These are phyloP conservation scores for Xerocomus minutiporus DNA, from an alignment of 1,284 basidiomycete species.

Conservation along the genomic window DNA sequence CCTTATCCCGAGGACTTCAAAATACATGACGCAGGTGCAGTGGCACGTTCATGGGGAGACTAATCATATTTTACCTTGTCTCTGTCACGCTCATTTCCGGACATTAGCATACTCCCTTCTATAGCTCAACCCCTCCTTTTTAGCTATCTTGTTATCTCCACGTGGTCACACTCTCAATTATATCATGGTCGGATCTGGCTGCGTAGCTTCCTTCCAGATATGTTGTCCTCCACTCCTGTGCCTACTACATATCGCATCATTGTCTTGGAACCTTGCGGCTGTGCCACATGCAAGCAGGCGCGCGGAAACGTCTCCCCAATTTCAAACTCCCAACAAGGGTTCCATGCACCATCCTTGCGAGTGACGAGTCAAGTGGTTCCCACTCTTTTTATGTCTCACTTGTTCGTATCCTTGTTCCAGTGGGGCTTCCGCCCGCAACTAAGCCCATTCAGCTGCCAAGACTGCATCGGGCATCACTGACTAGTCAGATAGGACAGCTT, in stretches of 20 bases:
- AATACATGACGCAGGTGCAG: constrained; percentile 31
- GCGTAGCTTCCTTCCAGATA: constrained; percentile 27
- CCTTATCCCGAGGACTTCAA: constrained; percentile 25
- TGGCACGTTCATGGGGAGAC: constrained; percentile 34
- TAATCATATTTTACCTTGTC: constrained; percentile 16
- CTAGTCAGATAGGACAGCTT: constrained; percentile 3
- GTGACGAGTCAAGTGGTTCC: constrained; percentile 10
- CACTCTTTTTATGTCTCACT: constrained; percentile 13
- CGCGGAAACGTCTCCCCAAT: constrained; percentile 21
- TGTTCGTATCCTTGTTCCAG: constrained; percentile 24
- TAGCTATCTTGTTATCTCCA: constrained; percentile 33
- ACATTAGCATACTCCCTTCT: constrained; percentile 22
- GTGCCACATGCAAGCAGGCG: constrained; percentile 16
- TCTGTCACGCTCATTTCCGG: constrained; percentile 32
- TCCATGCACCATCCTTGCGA: constrained; percentile 14
- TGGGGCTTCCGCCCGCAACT: constrained; percentile 7
- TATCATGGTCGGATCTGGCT: constrained; percentile 30
- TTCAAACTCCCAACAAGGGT: constrained; percentile 21
- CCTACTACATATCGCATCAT: constrained; percentile 11
- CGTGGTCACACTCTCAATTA: constrained; percentile 26
- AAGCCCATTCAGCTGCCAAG: constrained; percentile 10
- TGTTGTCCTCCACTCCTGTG: constrained; percentile 27
- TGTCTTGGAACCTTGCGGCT: constrained; percentile 9
- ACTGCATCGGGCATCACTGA: background rate
- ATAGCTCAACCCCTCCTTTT: constrained; percentile 19